Evolutionary conservation across 2,329 filamentous ascomycete genomes (phyloP).

Genomic region (Nannizziopsis barbatae): DNA sequence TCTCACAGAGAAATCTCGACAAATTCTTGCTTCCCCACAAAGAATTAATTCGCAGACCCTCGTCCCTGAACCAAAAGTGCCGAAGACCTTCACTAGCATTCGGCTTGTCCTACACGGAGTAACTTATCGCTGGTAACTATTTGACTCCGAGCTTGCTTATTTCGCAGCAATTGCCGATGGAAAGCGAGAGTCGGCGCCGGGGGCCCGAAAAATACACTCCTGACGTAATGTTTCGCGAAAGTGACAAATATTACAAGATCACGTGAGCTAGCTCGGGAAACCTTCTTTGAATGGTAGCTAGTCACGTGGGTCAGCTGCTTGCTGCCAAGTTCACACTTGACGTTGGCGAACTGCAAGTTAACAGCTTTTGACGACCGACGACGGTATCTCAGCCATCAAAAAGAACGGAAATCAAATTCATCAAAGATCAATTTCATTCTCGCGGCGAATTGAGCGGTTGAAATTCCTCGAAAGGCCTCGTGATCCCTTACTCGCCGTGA

Average conservation of each 20-base stretch:
- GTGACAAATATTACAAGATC: not conserved
- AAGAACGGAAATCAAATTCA: no score
- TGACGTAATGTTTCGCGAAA: slow-evolving; percentile 6
- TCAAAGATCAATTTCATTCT: no score
- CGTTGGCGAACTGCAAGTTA: no score
- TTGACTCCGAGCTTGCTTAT: not conserved
- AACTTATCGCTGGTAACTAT: not conserved
- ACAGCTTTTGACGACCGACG: no score
- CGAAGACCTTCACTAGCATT: not conserved
- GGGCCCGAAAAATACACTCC: slow-evolving; percentile 8
- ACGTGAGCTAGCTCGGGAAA: not conserved
- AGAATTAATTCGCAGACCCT: no score
- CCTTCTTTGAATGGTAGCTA: not conserved
- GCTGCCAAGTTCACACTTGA: no score
- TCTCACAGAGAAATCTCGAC: not conserved
- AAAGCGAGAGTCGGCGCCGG: slow-evolving; percentile 11
- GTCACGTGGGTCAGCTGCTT: not conserved
- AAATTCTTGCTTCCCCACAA: not conserved
- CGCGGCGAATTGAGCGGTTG: no score
- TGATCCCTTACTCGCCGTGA: no score
- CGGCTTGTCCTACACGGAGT: no score
- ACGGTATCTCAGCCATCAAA: no score
- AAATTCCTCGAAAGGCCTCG: no score
- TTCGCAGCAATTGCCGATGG: slow-evolving; percentile 11
- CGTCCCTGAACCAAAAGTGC: slow-evolving; percentile 2